A percentile compares a stretch with the other conserved stretches of the same genome.
These are phyloP conservation scores for Penicillium samsonianum DNA, from an alignment of 495 filamentous ascomycete species.

Conservation along the genomic window DNA sequence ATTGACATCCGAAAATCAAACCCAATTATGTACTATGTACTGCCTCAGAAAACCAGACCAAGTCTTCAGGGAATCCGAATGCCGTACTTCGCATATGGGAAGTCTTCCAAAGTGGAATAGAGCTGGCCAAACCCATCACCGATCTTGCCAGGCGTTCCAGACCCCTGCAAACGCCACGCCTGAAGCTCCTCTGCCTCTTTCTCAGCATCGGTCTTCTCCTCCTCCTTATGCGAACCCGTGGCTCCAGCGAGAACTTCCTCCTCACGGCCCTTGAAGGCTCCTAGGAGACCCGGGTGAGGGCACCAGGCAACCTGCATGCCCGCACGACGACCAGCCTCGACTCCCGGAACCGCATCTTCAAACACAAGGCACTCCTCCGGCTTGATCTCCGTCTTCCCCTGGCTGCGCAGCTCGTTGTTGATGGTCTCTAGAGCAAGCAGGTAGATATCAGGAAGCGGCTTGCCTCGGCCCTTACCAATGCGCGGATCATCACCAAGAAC, in stretches of 20 bases:
- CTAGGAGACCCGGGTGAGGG: slow-evolving; percentile 78
- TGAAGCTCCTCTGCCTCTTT: slow-evolving; percentile 46
- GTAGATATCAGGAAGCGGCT: slow-evolving; percentile 95
- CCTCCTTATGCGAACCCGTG: slow-evolving; percentile 65
- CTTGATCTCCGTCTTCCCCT: slow-evolving; percentile 65
- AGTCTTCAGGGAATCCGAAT: slow-evolving; percentile 41
- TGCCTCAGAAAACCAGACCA: neutral
- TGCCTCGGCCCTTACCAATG: slow-evolving; percentile 78
- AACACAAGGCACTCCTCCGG: slow-evolving; percentile 95
- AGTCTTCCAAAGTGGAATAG: slow-evolving; percentile 61
- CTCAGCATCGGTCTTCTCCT: slow-evolving; percentile 48
- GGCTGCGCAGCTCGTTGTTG: slow-evolving; percentile 63
- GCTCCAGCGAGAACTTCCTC: slow-evolving; percentile 80
- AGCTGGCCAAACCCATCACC: slow-evolving; percentile 76
- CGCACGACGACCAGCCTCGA: slow-evolving; percentile 86
- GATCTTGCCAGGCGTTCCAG: slow-evolving; percentile 48
- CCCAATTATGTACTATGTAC: neutral
- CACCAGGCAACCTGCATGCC: slow-evolving; percentile 96
- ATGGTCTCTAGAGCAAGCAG: slow-evolving; percentile 81
- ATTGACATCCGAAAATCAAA: neutral
- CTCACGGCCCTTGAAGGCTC: slow-evolving; percentile 74
- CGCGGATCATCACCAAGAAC: slow-evolving; percentile 86
- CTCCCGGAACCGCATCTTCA: slow-evolving; percentile 90
- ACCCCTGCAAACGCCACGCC: slow-evolving; percentile 49
- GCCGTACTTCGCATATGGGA: slow-evolving; percentile 73